These are phyloP conservation scores for Podospora tetraspora DNA, from an alignment of 495 filamentous ascomycete genomes.

Conservation along the genomic window DNA sequence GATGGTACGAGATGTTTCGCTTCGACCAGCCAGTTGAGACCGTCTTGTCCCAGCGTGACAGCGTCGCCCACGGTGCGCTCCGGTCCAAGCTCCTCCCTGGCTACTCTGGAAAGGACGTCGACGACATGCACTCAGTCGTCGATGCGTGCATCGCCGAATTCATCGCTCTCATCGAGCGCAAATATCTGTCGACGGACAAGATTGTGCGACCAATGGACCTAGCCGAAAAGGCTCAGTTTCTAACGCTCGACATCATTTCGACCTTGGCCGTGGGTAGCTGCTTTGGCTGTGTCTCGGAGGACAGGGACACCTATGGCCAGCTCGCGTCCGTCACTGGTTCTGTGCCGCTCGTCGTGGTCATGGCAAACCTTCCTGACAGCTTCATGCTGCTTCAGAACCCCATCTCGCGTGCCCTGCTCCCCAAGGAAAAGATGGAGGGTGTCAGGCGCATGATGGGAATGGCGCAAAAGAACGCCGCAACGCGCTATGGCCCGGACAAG, in stretches of 20 bases:
- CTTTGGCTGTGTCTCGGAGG: conserved; percentile 40
- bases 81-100: conserved; percentile 16
- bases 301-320: conserved; percentile 47
- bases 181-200: conserved; percentile 33
- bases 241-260: conserved; percentile 49
- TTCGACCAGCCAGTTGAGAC: conserved; percentile 16
- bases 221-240: conserved; percentile 36
- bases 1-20: conserved; percentile 38
- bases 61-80: conserved; percentile 15
- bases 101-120: conserved; percentile 17
- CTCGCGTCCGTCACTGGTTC: conserved; percentile 35
- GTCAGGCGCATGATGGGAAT: conserved; percentile 34
- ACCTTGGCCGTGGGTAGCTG: conserved; percentile 47
- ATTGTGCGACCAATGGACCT: conserved; percentile 38
- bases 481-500: conserved; percentile 31
- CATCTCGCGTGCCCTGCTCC: conserved; percentile 44
- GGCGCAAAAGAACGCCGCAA: conserved; percentile 27
- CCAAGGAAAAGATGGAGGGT: conserved; percentile 48
- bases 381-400: conserved; percentile 28
- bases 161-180: conserved; percentile 35
- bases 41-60: conserved; percentile 19
- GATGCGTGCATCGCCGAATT: conserved; percentile 43
- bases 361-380: conserved; percentile 21
- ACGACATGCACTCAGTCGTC: conserved; percentile 11
- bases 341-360: conserved; percentile 25